phyloP scores from a whole-genome alignment of 176 grass and related monocot genomes.

The Triticum monococcum region DNA sequence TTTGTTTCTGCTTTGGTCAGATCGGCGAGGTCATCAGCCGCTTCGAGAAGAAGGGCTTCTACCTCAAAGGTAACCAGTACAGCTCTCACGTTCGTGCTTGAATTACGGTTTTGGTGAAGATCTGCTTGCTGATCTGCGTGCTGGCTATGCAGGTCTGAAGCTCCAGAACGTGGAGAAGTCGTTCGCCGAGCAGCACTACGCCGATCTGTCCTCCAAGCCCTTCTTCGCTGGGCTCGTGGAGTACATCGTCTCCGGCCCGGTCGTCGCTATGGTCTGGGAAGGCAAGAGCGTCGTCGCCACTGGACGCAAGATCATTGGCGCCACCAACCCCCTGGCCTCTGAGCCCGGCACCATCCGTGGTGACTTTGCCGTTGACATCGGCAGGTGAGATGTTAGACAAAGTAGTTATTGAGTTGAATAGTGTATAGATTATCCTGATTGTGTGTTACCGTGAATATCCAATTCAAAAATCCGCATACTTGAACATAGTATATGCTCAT shows the following conservation, averaged over 20 bases:
- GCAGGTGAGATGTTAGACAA: constrained; percentile 52
- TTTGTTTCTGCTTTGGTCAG: constrained; percentile 21
- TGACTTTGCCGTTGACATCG: constrained; percentile 83
- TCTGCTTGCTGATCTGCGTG: background rate
- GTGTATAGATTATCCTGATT: background rate
- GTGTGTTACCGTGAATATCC: background rate
- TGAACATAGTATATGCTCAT: background rate
- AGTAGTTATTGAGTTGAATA: background rate
- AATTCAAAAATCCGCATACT: background rate
- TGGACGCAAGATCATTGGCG: constrained; percentile 89
- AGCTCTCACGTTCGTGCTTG: background rate
- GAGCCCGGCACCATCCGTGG: constrained; percentile 89
- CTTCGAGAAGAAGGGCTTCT: constrained; percentile 99
- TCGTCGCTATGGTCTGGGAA: constrained; percentile 98
- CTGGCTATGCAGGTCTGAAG: constrained; percentile 59
- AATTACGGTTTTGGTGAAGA: background rate
- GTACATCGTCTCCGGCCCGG: constrained; percentile 96
- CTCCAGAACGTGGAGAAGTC: constrained; percentile 79
- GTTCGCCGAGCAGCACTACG: constrained; percentile 97
- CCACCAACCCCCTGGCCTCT: constrained; percentile 76
- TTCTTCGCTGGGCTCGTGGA: constrained; percentile 85
- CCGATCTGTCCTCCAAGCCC: constrained; percentile 84
- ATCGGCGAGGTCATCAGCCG: constrained; percentile 89
- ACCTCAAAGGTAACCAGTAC: constrained; percentile 64
- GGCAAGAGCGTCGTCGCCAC: constrained; percentile 84